Evolutionary conservation across 2,329 filamentous ascomycete genomes (phyloP), one percentile per base, ranked within the genome.

Genomic region (Aspergillus latus): DNA sequence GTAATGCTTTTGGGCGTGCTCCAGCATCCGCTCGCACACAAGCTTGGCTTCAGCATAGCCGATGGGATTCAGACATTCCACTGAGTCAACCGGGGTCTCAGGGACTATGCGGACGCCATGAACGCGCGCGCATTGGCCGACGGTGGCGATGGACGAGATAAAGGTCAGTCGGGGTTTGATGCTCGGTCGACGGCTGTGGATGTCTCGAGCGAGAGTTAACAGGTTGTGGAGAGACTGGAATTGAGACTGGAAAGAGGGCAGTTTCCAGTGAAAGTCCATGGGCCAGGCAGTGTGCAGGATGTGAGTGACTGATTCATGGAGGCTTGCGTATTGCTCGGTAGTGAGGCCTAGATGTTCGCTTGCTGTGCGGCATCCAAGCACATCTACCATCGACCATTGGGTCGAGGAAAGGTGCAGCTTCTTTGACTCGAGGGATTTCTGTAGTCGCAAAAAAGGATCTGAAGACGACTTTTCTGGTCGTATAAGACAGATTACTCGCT

Each of bases 281-380:
- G 56, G 56, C 52, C 56, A 58, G 30, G 51, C 51, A 4, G 32
- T 47, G 46, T 58, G 56, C 1, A 58, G 1, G 36, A 58, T 50
- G 26, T 54, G 51, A 2, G 56, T 58, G 16, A 58, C 34, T 4
- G 15, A 36, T 1, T 29, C 2, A 8, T 10, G 11, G 2, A 58
- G 26, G 1, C 6, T 15, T 7, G 28, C 21, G 42, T 58, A 58
- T 2, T 43, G 6, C 4, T 5, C 21, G 4, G 26, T 1, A 11
- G 37, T 8, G n/a, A 57, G 39, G 3, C 55, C 55, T 10, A 57
- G 46, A 5, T 11, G 32, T 10, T 29, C 15, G 16, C 37, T n/a
- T 26, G 36, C n/a, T 9, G 15, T 36, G 16, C 7, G 26, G 30
- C 30, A 48, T 26, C 37, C 30, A 10, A 37, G 21, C 2, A 37